Percentiles rank a stretch among this genome's conserved stretches.
Conservation (phyloP, 331 rosid genomes). For the Phaseolus coccineus region DNA sequence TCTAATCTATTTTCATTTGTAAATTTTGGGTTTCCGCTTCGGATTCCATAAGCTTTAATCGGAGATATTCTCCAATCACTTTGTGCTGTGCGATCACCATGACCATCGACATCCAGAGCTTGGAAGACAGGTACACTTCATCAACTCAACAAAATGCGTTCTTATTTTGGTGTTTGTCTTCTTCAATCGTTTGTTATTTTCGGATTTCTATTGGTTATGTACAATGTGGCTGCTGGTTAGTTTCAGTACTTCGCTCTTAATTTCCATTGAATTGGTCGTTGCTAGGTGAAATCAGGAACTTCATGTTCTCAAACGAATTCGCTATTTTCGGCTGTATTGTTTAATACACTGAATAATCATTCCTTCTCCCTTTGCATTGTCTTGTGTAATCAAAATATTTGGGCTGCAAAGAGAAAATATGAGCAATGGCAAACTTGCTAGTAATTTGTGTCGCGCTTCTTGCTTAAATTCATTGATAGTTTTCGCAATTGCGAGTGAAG, state of each 20-base stretch:
- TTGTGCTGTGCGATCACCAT: conserved; percentile 48
- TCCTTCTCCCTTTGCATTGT: conserved; percentile 16
- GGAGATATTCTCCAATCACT: conserved; percentile 31
- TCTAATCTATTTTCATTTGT: conserved; percentile 5
- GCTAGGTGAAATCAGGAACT: conserved; percentile 20
- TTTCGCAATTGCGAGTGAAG: conserved; percentile 15
- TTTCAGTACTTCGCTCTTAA: conserved; percentile 23
- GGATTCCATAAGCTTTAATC: conserved; percentile 32
- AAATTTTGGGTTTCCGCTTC: conserved; percentile 11
- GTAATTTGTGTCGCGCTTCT: neutral
- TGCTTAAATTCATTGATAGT: conserved; percentile 29
- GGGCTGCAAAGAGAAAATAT: neutral
- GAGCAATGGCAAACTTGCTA: conserved; percentile 7
- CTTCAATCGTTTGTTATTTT: neutral
- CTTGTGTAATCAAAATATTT: conserved; percentile 11
- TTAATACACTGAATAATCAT: conserved; percentile 23
- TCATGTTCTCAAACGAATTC: neutral
- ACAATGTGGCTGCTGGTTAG: conserved; percentile 12
- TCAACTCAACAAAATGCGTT: conserved; percentile 24
- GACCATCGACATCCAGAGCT: conserved; percentile 56
- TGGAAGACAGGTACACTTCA: conserved; percentile 61
- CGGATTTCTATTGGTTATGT: conserved; percentile 6
- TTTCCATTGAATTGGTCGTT: conserved; percentile 18
- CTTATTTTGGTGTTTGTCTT: neutral
- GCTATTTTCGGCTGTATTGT: neutral